Evolutionary conservation across 2,329 filamentous ascomycete species (phyloP).

Genomic region (Aspergillus carbonarius): DNA sequence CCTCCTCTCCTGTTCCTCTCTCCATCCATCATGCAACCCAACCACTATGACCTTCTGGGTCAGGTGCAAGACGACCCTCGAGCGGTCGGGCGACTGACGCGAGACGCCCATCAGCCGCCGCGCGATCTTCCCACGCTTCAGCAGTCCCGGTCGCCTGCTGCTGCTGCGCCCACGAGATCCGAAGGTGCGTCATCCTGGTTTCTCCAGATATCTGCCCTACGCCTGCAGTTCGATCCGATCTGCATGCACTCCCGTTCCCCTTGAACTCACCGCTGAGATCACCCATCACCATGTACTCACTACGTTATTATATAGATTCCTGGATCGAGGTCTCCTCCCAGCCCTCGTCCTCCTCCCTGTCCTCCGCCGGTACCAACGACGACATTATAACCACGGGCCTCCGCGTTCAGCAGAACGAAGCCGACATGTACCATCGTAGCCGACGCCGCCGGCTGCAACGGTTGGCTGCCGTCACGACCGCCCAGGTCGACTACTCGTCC

Average conservation of each 20-base stretch:
- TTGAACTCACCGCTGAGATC: constrained; percentile 5
- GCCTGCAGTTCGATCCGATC: constrained; percentile 17
- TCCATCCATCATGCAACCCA: constrained; percentile 38
- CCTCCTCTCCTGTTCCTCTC: constrained; percentile 6
- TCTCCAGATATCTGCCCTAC: constrained; percentile 14
- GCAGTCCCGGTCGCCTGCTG: constrained; percentile 36
- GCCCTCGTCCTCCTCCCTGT: constrained; percentile 89
- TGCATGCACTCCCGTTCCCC: constrained; percentile 14
- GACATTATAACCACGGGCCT: constrained; percentile 91
- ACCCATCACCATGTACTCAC: constrained; percentile 44
- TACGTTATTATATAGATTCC: constrained; percentile 67
- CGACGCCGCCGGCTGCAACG: constrained; percentile 45
- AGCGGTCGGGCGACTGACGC: constrained; percentile 33
- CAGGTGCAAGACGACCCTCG: constrained; percentile 35
- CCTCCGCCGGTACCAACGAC: constrained; percentile 68
- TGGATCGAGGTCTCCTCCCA: constrained; percentile 95
- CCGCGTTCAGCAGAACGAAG: constrained; percentile 63
- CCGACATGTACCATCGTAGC: constrained; percentile 57
- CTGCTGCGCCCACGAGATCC: constrained; percentile 40
- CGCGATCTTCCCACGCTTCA: constrained; percentile 22
- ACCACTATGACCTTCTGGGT: constrained; percentile 39
- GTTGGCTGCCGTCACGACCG: constrained; percentile 38
- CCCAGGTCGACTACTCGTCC: constrained; percentile 41
- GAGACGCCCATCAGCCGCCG: constrained; percentile 30
- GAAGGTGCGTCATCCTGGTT: constrained; percentile 39